Base-by-base conservation (phyloP, 148 eudicot species). In the Heliosperma pusillum region DNA sequence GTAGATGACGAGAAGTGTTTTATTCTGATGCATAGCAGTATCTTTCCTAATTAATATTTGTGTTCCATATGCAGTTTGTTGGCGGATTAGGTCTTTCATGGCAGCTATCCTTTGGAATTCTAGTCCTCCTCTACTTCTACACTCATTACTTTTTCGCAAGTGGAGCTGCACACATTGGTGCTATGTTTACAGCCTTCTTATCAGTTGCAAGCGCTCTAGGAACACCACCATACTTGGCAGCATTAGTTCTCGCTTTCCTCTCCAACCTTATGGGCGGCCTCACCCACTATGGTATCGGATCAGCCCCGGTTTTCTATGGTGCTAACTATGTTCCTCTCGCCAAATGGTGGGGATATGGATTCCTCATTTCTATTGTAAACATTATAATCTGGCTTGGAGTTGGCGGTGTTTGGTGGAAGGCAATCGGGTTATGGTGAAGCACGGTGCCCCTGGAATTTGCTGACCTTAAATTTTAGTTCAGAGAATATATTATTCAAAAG, bases 141-240 rank as follows among this genome's bases (percentile, higher is more conserved):
- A 90, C 96, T 50, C 99, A 95, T 82, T 95, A 92, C 88, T 95
- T 95, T 81, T 95, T 95, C 40, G 99, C 99, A 56, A 95, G 97
- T 75, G 99, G 99, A 67, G 99, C 99, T 61, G 99, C 99, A 75
- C 97, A 95, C 42, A 95, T 95, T n/a, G 99, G 99, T 55, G 99
- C 99, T 71, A 95, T 95, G 99, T 95, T 85, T 80, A 92, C 99
- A 13, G 96, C 97, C 56, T 92, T 95, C 82, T 74, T 95, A 74
- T 90, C 97, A 1, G 96, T 95, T n/a, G 89, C 99, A 50, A 92
- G 91, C 72, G 99, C 99, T 25, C 85, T 95, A 57, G 96, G 99
- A 21, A 87, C 99, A 57, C 99, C 97, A 20, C 84, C 97, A 15
- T 90, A 83, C 70, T 81, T 95, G 24, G 99, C 91, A 30, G 97